Base-by-base conservation (phyloP, 345 rosid genomes). In the Acer saccharum region DNA sequence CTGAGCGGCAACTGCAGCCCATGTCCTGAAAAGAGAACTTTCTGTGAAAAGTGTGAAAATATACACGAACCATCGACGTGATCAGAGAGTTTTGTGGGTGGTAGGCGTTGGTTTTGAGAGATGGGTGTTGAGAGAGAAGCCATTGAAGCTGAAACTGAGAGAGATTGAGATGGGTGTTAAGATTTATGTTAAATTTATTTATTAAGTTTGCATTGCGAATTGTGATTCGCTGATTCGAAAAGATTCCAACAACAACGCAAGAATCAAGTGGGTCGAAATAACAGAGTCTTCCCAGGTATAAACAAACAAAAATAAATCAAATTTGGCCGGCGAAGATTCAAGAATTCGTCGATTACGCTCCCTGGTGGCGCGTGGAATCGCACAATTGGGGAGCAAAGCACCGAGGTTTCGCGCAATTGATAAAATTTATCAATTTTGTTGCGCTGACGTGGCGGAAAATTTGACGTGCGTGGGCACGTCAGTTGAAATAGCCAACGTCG, bases 81-180 rank as follows among this genome's bases (percentile, higher is more conserved):
- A 29, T 44, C n/a, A 66, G 78, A 35, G 73, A 74, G 27, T 21
- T 65, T 75, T 7, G 83, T 20, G 73, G 80, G 78, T 13, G 80
- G 79, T 13, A 74, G 0, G 71, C 2, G 48, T 7, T 21, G 74
- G 80, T 63, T 70, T 61, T 75, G 77, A 6, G 78, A 72, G 67
- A 23, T 18, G 75, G 83, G 79, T 13, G 75, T 71, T 10, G 77
- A 75, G 29, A 48, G 73, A 65, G 89, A 78, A 12, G 82, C 81
- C 93, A 90, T 88, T 81, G 72, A 69, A 75, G 71, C 29, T 7
- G 65, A 41, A 16, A 61, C 25, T 6, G 2, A 2, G n/a, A 52
- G 67, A 10, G 21, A 13, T 7, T 25, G 58, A 48, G 44, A 46
- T 35, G 46, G 12, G n/a, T 17, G 25, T 46, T 35, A 43, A 43